Evolutionary conservation across 108 stramenopile genomes (phyloP).

Genomic region (Asterionellopsis glacialis): DNA sequence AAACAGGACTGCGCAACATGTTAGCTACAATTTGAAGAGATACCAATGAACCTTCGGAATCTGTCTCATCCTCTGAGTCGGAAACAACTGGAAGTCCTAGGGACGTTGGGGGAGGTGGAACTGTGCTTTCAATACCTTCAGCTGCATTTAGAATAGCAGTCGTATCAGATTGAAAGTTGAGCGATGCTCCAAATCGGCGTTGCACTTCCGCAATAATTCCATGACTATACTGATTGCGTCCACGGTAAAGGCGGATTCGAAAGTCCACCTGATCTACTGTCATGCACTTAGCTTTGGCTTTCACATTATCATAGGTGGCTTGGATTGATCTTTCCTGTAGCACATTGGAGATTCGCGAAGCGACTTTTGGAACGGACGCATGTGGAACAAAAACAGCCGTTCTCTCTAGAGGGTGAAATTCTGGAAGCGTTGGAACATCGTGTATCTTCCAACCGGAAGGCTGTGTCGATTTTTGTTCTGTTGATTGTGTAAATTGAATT

Average conservation of each 20-base stretch:
- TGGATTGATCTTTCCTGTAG: slow-evolving; percentile 63
- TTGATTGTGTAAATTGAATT: not conserved
- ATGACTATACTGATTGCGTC: slow-evolving; percentile 31
- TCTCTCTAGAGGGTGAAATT: slow-evolving; percentile 49
- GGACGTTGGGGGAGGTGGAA: slow-evolving; percentile 3
- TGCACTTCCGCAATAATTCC: slow-evolving; percentile 77
- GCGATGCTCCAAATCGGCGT: slow-evolving; percentile 45
- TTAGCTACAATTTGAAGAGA: slow-evolving; percentile 38
- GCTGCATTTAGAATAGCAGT: slow-evolving; percentile 65
- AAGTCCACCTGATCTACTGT: slow-evolving; percentile 57
- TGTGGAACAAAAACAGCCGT: slow-evolving; percentile 52
- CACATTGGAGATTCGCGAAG: slow-evolving; percentile 41
- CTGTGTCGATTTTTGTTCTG: not conserved
- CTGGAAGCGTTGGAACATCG: slow-evolving; percentile 42
- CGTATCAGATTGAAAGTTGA: slow-evolving; percentile 41
- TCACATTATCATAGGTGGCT: slow-evolving; percentile 42
- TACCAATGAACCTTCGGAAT: slow-evolving; percentile 17
- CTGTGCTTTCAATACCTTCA: slow-evolving; percentile 25
- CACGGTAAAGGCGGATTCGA: slow-evolving; percentile 60
- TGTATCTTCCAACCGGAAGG: not conserved
- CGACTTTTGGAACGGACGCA: slow-evolving; percentile 20
- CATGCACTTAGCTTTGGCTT: slow-evolving; percentile 57
- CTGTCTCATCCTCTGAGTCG: slow-evolving; percentile 31
- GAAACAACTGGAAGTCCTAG: slow-evolving; percentile 28
- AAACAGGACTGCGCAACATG: slow-evolving; percentile 35